These are phyloP conservation scores for Udeniomyces megalosporus DNA, from an alignment of 768 basidiomycete species.

Conservation along the genomic window DNA sequence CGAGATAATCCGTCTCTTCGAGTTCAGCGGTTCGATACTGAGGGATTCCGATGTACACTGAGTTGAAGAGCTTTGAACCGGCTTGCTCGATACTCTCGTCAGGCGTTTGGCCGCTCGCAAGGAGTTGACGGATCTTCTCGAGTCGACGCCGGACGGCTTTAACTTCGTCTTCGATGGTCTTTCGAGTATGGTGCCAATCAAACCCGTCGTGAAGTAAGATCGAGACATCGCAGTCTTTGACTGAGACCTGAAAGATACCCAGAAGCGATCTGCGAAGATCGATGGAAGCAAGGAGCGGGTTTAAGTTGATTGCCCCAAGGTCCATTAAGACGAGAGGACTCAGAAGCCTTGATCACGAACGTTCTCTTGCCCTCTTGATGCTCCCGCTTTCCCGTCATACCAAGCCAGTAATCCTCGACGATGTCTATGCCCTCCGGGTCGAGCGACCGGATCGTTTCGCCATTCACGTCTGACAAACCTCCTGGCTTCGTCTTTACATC, in stretches of 20 bases:
- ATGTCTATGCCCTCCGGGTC: constrained; percentile 46
- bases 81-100: constrained; percentile 39
- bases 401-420: constrained; percentile 47
- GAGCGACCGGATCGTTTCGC: constrained; percentile 73
- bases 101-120: constrained; percentile 68
- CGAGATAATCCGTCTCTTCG: constrained; percentile 61
- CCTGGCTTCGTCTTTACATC: neutral
- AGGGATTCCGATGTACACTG: constrained; percentile 80
- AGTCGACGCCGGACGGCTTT: constrained; percentile 73
- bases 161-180: constrained; percentile 69
- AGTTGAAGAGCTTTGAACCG: constrained; percentile 73
- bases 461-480: constrained; percentile 37
- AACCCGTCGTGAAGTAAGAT: constrained; percentile 82
- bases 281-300: neutral
- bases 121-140: constrained; percentile 75
- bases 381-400: neutral
- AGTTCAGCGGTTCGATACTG: constrained; percentile 48
- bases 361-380: too few relatives aligned
- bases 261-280: neutral
- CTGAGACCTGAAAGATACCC: constrained; percentile 11
- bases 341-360: too few relatives aligned
- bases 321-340: neutral
- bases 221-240: constrained; percentile 47
- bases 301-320: too few relatives aligned
- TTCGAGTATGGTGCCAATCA: constrained; percentile 77